Conservation (phyloP, 441 rosid genomes). For the Mallotus repandus region DNA sequence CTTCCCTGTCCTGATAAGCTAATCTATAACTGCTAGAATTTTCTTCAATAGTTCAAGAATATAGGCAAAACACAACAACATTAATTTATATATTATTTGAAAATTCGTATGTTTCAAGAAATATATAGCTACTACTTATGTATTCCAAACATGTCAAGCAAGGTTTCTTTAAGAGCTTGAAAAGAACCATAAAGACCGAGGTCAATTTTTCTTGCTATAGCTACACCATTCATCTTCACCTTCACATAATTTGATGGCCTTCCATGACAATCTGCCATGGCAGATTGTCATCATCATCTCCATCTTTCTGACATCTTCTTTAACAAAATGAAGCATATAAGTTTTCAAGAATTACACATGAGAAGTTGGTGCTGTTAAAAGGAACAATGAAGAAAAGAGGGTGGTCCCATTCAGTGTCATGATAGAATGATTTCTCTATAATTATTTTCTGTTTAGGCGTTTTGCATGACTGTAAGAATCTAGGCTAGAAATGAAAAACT, state of each 20-base stretch:
- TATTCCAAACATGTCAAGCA: conserved; percentile 53
- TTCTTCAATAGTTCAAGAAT: conserved; percentile 33
- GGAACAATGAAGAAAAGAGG: background rate
- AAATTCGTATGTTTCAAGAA: too few species aligned
- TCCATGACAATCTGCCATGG: conserved; percentile 11
- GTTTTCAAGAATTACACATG: conserved; percentile 2
- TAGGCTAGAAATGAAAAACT: too few species aligned
- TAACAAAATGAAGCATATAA: background rate
- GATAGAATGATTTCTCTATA: too few species aligned
- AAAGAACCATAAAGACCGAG: conserved; percentile 44
- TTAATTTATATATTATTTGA: too few species aligned
- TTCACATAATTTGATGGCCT: conserved; percentile 47
- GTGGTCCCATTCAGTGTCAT: too few species aligned
- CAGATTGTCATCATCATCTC: too few species aligned
- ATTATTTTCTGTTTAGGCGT: too few species aligned
- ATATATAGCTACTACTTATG: conserved; percentile 21
- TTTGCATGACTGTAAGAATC: too few species aligned
- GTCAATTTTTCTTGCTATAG: too few species aligned
- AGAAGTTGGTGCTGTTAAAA: background rate
- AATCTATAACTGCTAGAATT: conserved; percentile 37
- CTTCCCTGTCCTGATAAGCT: conserved; percentile 48
- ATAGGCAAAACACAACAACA: background rate
- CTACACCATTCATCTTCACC: conserved; percentile 77
- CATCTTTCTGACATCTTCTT: too few species aligned
- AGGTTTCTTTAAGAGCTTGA: conserved; percentile 40